Evolutionary conservation across 2,329 filamentous ascomycete genomes (phyloP), one percentile per base, ranked within the genome.

Genomic region (Penicillium sp.): DNA sequence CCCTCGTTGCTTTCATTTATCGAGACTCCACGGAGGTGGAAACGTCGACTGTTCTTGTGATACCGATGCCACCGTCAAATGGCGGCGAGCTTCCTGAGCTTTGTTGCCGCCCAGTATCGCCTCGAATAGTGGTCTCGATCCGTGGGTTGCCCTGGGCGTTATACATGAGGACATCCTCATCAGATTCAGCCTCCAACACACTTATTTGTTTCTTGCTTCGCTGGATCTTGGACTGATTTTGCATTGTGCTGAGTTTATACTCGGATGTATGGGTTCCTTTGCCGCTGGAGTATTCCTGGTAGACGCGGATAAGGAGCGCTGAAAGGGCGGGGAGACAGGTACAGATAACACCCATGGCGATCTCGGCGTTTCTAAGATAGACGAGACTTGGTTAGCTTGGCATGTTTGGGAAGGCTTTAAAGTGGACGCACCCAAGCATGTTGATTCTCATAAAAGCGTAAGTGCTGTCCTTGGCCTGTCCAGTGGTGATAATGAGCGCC

Each of bases 311-410:
- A 41, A 66, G 43, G 20, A 71, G 52, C 6, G 65, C 62, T 0
- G 67, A 67, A 40, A 70, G 59, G 8, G 67, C 62, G 4, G 69
- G 69, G 6, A 71, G 64, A 31, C 67, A 72, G 28, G 68, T 67
- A 49, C 68, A 70, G 31, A 72, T 65, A 24, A 72, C 67, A 9
- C 66, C 68, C 32, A 70, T 63, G 37, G 68, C 66, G 42, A 69
- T 57, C 52, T 72, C 69, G 44, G 69, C 67, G 6, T 70, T 68
- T 13, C 64, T 65, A 47, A n/a, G 50, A 50, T 4, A 23, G 16
- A 64, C 52, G 8, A 23, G 16, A 64, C 52, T 63, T n/a, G 52
- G 51, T 20, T 60, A 62, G 39, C 68, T 56, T 39, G 59, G 1
- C 59, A 41, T 58, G 62, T 27, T 3, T 62, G 62, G 34, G 16